These are phyloP conservation scores for Coniella lustricola DNA, from an alignment of 2,329 filamentous ascomycete genomes.

Conservation along the genomic window DNA sequence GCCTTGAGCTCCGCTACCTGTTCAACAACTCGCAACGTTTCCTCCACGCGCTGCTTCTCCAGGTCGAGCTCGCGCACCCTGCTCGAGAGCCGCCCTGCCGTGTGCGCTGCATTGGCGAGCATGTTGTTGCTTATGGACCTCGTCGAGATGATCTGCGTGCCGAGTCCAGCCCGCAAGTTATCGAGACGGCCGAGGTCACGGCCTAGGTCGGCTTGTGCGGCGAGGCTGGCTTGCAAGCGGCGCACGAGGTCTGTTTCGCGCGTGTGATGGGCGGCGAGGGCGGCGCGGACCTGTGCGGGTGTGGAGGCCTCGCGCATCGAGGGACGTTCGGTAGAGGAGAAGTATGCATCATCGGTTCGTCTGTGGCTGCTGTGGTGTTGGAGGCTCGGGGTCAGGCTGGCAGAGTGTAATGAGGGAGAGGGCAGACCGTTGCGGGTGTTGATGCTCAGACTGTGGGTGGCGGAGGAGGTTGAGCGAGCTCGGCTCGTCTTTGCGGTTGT, in stretches of 20 bases:
- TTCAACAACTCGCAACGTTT: constrained; percentile 85
- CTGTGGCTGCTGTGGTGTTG: constrained; percentile 10
- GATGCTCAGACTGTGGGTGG: constrained; percentile 16
- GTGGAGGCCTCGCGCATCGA: constrained; percentile 64
- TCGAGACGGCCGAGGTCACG: constrained; percentile 84
- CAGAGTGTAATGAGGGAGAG: neutral
- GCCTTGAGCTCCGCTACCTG: constrained; percentile 96
- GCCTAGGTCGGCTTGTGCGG: constrained; percentile 78
- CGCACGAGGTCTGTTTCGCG: constrained; percentile 69
- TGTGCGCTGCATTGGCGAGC: constrained; percentile 78
- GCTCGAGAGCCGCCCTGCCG: constrained; percentile 76
- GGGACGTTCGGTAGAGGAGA: constrained; percentile 19
- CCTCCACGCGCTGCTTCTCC: constrained; percentile 85
- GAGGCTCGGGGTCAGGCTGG: constrained; percentile 8
- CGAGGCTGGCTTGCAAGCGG: constrained; percentile 68
- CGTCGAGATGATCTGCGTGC: constrained; percentile 77
- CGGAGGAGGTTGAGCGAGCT: constrained; percentile 17
- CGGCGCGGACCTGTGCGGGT: constrained; percentile 71
- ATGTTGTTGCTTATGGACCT: constrained; percentile 82
- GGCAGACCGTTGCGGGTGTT: constrained; percentile 15
- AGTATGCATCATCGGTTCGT: constrained; percentile 14
- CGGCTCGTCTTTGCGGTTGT: constrained; percentile 21
- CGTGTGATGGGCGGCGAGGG: constrained; percentile 66
- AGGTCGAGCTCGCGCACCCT: constrained; percentile 83
- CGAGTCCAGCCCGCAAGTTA: constrained; percentile 78